Evolutionary conservation across 345 rosid genomes (phyloP).

Genomic region (Erysimum cheiranthoides): DNA sequence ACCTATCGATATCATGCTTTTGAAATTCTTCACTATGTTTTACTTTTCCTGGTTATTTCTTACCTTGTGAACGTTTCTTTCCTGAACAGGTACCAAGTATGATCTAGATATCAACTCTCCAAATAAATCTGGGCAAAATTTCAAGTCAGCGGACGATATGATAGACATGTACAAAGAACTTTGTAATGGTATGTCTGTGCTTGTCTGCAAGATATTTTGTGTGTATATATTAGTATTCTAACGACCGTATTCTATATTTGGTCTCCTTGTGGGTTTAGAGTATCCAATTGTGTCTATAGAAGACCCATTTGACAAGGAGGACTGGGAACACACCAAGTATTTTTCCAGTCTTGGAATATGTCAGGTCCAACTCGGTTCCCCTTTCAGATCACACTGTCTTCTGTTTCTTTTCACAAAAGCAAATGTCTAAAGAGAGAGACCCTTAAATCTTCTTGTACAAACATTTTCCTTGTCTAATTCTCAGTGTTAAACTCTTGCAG

Average conservation of each 20-base stretch:
- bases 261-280: slow-evolving; percentile 51
- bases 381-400: slow-evolving; percentile 16
- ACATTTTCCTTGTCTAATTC: slow-evolving; percentile 12
- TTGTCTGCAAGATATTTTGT: slow-evolving; percentile 15
- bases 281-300: slow-evolving; percentile 88
- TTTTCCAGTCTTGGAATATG: slow-evolving; percentile 85
- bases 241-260: slow-evolving; percentile 32
- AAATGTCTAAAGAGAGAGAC: neutral
- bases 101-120: slow-evolving; percentile 81
- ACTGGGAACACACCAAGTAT: slow-evolving; percentile 84
- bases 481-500: slow-evolving; percentile 52
- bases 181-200: slow-evolving; percentile 65
- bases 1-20: neutral
- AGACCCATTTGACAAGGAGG: slow-evolving; percentile 99
- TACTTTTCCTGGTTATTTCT: slow-evolving; percentile 15
- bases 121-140: slow-evolving; percentile 78
- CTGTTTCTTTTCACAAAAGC: neutral
- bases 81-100: slow-evolving; percentile 80
- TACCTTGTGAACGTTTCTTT: slow-evolving; percentile 5
- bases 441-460: neutral
- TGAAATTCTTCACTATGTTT: neutral
- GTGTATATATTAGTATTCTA: slow-evolving; percentile 23
- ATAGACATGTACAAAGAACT: slow-evolving; percentile 87
- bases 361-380: slow-evolving; percentile 66
- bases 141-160: slow-evolving; percentile 95